Conservation (phyloP, 208 protist species). For the Baffinella frigidus region DNA sequence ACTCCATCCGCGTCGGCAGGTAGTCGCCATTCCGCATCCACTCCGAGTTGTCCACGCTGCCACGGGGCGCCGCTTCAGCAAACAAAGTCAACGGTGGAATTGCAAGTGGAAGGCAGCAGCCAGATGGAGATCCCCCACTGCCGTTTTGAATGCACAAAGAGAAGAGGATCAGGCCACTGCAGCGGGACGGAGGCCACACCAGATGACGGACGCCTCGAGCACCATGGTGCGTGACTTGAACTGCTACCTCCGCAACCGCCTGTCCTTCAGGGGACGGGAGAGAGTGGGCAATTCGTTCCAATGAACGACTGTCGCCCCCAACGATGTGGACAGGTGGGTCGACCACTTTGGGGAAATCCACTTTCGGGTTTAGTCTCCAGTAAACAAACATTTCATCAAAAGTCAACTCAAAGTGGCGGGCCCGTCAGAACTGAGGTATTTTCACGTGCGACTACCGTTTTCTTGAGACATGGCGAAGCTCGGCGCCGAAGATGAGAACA, state of each 20-base stretch:
- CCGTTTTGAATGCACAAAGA: background rate
- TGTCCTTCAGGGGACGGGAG: no score
- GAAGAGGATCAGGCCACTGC: background rate
- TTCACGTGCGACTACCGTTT: no score
- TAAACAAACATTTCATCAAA: background rate
- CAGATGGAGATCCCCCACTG: background rate
- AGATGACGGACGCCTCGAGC: slow-evolving; percentile 46
- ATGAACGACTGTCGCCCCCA: background rate
- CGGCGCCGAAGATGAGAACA: no score
- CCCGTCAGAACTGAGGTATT: no score
- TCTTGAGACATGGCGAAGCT: no score
- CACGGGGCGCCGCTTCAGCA: background rate
- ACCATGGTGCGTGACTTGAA: slow-evolving; percentile 14
- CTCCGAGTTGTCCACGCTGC: slow-evolving; percentile 77
- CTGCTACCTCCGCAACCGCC: background rate
- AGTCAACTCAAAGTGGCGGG: no score
- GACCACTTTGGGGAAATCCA: background rate
- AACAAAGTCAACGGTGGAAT: background rate
- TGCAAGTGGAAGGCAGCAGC: background rate
- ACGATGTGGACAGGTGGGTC: background rate
- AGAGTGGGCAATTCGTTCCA: no score
- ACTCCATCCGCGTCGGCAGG: slow-evolving; percentile 88
- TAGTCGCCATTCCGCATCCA: slow-evolving; percentile 99
- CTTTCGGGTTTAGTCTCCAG: background rate
- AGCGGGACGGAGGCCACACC: background rate